Evolutionary conservation across 192 early-diverging fungal species (phyloP), one percentile per base, ranked within the genome.

Genomic region (Coemansia sp.): DNA sequence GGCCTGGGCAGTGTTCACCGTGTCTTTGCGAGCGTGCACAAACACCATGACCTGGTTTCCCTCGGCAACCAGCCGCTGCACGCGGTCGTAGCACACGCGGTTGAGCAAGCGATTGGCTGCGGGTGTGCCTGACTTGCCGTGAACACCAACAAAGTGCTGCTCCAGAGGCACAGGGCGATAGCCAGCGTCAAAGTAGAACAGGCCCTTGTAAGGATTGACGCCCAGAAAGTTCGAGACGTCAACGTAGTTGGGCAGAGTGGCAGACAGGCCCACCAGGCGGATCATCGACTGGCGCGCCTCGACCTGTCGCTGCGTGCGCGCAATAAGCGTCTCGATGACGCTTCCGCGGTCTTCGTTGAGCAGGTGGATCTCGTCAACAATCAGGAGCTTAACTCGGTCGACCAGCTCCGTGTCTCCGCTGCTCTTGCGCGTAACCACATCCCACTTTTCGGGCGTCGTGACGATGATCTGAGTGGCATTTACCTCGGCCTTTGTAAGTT

Each of bases 371-470:
- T 98, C 97, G 81, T 98, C 97, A 70, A 98, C 95, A 48, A 99
- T 95, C 13, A 99, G 91, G 48, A 92, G 80, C 12, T 93, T 90
- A 20, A 99, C 94, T 95, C 97, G 95, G 69, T 93, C 84, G 14
- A 83, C 87, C 10, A 99, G 85, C 65, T 98, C 95, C 12, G 88
- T 91, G 84, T 99, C 97, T 21, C 97, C 96, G 16, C 88, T 91
- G 38, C 89, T 85, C 75, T 99, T 99, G 63, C 97, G 88, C 20
- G 97, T 99, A 10, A 99, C 94, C 11, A 98, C 97, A 83, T 99
- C 97, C 97, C 97, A 99, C 60, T 98, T 99, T 74, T 99, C 97
- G 0, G 97, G 97, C 0, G 97, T 99, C 6, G 96, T 98, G 26
- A 99, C 96, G 77, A 99, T 94, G 66, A 99, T 95, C 76, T 99